A percentile compares a stretch with the other conserved stretches of the same genome.
Evolutionary conservation across 192 early-diverging fungal species (phyloP).

Genomic region (Coemansia sp.): DNA sequence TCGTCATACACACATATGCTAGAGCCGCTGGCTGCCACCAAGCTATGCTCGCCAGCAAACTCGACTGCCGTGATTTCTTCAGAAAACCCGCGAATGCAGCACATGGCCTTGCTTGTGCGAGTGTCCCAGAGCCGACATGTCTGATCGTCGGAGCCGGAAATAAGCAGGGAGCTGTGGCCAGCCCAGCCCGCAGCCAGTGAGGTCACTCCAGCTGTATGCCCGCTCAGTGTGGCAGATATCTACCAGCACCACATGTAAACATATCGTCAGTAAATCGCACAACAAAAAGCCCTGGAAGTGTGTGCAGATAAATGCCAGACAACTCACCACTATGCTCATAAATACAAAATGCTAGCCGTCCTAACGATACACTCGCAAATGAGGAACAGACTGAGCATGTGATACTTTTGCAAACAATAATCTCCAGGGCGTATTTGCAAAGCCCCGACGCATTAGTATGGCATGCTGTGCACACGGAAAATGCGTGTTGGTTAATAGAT

Average conservation of each 20-base stretch:
- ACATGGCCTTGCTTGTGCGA: conserved; percentile 6
- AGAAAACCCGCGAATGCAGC: conserved; percentile 17
- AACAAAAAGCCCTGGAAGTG: too few species aligned
- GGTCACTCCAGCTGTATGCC: conserved; percentile 23
- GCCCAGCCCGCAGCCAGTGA: conserved; percentile 22
- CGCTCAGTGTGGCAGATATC: conserved; percentile 6
- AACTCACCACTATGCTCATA: background rate
- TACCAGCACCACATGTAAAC: background rate
- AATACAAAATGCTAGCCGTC: background rate
- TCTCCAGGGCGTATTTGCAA: too few species aligned
- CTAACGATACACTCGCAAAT: background rate
- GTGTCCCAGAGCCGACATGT: conserved; percentile 42
- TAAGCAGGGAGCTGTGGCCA: conserved; percentile 4
- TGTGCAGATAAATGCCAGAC: background rate
- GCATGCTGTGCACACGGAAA: background rate
- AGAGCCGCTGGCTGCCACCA: conserved; percentile 20
- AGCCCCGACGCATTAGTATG: background rate
- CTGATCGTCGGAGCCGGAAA: conserved; percentile 45
- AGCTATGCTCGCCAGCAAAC: conserved; percentile 15
- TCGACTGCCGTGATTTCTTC: conserved; percentile 15
- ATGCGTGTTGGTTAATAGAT: background rate
- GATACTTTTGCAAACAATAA: background rate
- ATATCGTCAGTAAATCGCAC: background rate
- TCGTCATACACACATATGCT: conserved; percentile 27
- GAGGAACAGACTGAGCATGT: background rate